Base-by-base conservation (phyloP, 345 rosid species). In the Erucastrum elatum region DNA sequence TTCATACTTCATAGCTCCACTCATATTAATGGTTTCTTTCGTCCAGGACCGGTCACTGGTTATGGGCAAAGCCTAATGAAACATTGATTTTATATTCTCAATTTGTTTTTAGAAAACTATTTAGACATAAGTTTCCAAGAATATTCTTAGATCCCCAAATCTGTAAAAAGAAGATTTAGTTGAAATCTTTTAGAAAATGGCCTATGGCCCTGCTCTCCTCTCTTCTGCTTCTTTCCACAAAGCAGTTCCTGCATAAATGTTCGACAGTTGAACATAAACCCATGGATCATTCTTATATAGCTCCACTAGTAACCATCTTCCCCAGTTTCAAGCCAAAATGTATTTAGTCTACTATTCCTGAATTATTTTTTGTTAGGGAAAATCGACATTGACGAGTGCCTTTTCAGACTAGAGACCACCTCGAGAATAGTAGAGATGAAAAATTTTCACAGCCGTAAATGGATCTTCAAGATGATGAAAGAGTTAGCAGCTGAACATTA, bases 211-310 rank as follows among this genome's bases (percentile, higher is more conserved):
- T 76, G 66, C 80, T 76, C 90, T 88, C 17, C 82, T 37, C 41
- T 80, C 78, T 77, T 90, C 88, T 68, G 93, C 91, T 87, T 87
- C 90, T 81, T 88, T 87, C 90, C 96, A 90, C 77, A 84, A 86
- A 70, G 90, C 92, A 66, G 89, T 83, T n/a, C 86, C 83, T 65
- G 90, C 96, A 71, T 89, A 90, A 35, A 88, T 84, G 71, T 90
- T 90, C 13, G 96, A 79, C 62, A 87, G 66, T 59, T 86, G 87
- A 44, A 90, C 93, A 37, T 85, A 86, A 64, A 85, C 82, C 12
- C 12, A 41, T 11, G 49, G 49, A 41, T 11, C 13, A 41, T 41
- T 41, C 49, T 41, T 41, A 13, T 41, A 11, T 41, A 10, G 49
- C 49, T 41, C 49, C 49, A 41, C 10, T 10, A 41, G 49, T 10